Evolutionary conservation across 345 rosid genomes (phyloP).

Genomic region (Populus simonii): DNA sequence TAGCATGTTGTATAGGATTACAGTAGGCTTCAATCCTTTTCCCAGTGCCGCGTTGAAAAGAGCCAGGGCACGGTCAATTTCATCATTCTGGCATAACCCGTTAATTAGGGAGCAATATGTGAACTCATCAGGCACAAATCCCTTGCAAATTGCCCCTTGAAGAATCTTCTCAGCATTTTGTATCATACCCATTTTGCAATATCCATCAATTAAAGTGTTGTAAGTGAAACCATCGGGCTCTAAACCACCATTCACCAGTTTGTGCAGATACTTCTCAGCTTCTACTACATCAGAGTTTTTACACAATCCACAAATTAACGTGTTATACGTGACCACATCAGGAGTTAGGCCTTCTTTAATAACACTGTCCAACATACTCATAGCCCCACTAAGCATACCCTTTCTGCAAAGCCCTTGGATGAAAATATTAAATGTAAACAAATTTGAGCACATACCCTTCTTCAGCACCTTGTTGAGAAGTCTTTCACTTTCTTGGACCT

Average conservation of each 20-base stretch:
- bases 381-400: constrained; percentile 58
- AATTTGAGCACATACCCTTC: constrained; percentile 67
- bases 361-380: constrained; percentile 54
- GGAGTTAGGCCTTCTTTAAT: constrained; percentile 56
- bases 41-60: constrained; percentile 52
- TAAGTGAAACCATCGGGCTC: constrained; percentile 75
- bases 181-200: constrained; percentile 64
- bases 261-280: constrained; percentile 69
- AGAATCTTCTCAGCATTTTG: constrained; percentile 68
- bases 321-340: constrained; percentile 79
- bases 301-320: constrained; percentile 72
- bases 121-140: constrained; percentile 78
- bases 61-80: constrained; percentile 62
- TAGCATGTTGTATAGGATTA: constrained; percentile 63
- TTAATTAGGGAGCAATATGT: constrained; percentile 69
- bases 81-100: constrained; percentile 70
- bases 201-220: constrained; percentile 68
- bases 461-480: constrained; percentile 67
- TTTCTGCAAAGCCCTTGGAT: constrained; percentile 76
- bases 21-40: constrained; percentile 59
- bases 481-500: constrained; percentile 67
- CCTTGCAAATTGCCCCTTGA: constrained; percentile 59
- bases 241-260: constrained; percentile 79
- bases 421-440: constrained; percentile 78
- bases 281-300: constrained; percentile 57